Evolutionary conservation across 352 stramenopile genomes (phyloP).

Genomic region (Thalassiosira exigua): DNA sequence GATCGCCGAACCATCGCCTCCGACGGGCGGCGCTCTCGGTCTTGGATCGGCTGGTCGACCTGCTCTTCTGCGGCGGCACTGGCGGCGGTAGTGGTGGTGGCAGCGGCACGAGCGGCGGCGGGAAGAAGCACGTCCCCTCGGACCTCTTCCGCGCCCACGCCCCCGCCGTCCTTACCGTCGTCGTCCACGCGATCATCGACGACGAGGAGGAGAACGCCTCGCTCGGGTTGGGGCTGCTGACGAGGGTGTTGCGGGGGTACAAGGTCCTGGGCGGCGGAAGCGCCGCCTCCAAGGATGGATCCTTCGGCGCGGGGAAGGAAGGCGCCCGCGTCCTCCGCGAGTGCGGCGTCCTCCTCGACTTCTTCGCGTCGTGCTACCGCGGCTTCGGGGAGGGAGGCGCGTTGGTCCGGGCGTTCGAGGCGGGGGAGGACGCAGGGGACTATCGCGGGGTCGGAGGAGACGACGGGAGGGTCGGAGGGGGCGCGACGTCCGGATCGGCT

Average conservation of each 20-base stretch:
- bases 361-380: neutral
- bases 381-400: neutral
- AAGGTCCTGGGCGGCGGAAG: neutral
- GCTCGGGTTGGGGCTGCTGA: conserved; percentile 72
- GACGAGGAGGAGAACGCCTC: conserved; percentile 98
- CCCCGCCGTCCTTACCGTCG: conserved; percentile 89
- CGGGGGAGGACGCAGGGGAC: neutral
- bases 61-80: neutral
- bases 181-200: conserved; percentile 92
- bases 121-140: conserved; percentile 71
- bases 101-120: neutral
- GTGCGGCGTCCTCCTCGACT: conserved; percentile 1
- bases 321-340: neutral
- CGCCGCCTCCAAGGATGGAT: neutral
- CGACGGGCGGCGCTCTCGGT: neutral
- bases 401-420: neutral
- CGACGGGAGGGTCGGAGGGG: neutral
- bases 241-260: conserved; percentile 24
- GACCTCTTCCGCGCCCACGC: conserved; percentile 94
- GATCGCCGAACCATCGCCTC: no score
- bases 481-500: neutral
- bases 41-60: neutral
- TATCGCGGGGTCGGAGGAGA: neutral
- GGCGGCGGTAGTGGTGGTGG: neutral
- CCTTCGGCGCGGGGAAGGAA: neutral